These are phyloP conservation scores for Thalia dealbata DNA, from an alignment of 176 grass and related monocot genomes.

Conservation along the genomic window DNA sequence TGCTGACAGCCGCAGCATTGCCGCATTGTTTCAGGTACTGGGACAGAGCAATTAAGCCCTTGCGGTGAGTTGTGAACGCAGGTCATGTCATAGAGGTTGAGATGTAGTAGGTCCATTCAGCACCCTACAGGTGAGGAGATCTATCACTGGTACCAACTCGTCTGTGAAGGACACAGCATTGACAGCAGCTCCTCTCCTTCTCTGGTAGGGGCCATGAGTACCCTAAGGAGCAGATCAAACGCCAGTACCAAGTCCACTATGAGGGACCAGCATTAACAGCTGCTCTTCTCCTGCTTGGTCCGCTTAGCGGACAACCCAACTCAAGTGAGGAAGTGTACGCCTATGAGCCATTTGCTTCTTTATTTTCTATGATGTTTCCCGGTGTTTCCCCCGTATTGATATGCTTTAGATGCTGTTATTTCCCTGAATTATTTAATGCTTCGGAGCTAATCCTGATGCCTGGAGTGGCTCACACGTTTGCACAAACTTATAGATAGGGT, in stretches of 20 bases:
- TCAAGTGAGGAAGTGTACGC: not conserved
- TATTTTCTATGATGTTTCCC: not conserved
- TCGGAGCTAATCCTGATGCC: not conserved
- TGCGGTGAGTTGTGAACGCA: not conserved
- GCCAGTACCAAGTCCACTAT: not conserved
- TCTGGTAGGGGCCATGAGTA: not conserved
- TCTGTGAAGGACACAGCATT: too few relatives aligned
- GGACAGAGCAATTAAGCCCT: not conserved
- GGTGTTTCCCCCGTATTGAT: not conserved
- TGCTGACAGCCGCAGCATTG: not conserved
- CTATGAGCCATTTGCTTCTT: not conserved
- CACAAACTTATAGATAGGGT: not conserved
- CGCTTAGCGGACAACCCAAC: not conserved
- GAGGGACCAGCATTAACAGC: not conserved
- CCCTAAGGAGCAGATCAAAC: not conserved
- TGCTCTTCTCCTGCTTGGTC: not conserved
- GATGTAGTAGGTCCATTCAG: not conserved
- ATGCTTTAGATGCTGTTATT: not conserved
- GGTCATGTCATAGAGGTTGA: not conserved
- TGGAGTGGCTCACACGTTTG: slow-evolving; percentile 6
- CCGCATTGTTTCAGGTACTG: not conserved
- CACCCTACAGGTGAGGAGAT: too few relatives aligned
- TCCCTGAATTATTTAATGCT: not conserved
- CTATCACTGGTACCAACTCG: too few relatives aligned
- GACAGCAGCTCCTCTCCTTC: too few relatives aligned